Conservation (phyloP, 148 eudicot species). For the Tetragonia tetragonoides region DNA sequence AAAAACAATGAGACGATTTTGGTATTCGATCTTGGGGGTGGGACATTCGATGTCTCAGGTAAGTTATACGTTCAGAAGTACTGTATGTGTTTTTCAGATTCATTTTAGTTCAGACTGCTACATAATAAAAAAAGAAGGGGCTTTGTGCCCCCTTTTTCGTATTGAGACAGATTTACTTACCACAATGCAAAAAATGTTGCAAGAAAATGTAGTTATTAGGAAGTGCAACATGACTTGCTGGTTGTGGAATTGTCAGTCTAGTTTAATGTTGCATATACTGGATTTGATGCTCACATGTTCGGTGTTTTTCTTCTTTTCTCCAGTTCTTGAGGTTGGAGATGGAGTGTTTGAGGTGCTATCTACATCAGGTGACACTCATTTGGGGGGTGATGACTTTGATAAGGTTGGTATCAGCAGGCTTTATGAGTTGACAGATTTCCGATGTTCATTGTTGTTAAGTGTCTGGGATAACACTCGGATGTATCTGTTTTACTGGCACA, state of each 20-base stretch:
- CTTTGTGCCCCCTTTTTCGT: no score
- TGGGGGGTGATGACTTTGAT: slow-evolving; percentile 81
- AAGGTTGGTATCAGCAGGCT: slow-evolving; percentile 40
- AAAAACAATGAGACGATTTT: slow-evolving; percentile 65
- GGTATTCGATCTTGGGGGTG: slow-evolving; percentile 79
- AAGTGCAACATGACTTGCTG: no score
- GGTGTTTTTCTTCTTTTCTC: slow-evolving; percentile 13
- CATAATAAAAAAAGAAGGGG: no score
- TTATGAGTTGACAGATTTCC: background rate
- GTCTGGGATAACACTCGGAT: background rate
- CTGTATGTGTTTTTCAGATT: background rate
- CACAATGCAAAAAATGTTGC: no score
- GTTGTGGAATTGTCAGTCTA: background rate
- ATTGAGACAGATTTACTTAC: no score
- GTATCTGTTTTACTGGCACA: slow-evolving; percentile 14
- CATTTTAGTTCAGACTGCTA: no score
- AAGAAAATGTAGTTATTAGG: no score
- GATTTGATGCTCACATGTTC: background rate
- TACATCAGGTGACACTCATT: slow-evolving; percentile 73
- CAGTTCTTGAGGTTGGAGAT: slow-evolving; percentile 82
- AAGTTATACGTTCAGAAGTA: background rate
- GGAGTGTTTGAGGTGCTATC: slow-evolving; percentile 78
- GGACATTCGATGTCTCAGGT: slow-evolving; percentile 86
- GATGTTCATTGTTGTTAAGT: background rate
- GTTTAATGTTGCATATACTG: background rate